Evolutionary conservation across 805 yeast genomes (phyloP).

Genomic region (Candida stauntonica): DNA sequence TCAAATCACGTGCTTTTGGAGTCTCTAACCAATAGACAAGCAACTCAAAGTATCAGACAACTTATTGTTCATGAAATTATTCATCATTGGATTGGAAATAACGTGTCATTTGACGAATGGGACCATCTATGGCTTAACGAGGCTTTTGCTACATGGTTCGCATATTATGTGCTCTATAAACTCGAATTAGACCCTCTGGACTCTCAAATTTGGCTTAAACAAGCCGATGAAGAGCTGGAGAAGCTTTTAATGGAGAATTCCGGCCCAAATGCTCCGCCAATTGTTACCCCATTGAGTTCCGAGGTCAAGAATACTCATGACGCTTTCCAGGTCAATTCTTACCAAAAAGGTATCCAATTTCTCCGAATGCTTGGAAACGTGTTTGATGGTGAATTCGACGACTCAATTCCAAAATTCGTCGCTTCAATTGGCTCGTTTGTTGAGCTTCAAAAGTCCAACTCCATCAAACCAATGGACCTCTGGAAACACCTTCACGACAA

Average conservation of each 20-base stretch:
- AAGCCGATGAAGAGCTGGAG: constrained; percentile 30
- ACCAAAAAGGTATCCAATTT: constrained; percentile 57
- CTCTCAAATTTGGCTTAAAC: constrained; percentile 31
- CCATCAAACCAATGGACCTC: constrained; percentile 46
- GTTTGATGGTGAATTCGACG: constrained; percentile 32
- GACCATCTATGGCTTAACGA: constrained; percentile 71
- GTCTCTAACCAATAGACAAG: constrained; percentile 24
- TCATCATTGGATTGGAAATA: constrained; percentile 79
- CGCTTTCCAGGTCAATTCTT: constrained; percentile 47
- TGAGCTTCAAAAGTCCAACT: constrained; percentile 29
- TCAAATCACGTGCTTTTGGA: constrained; percentile 44
- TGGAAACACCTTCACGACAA: constrained; percentile 42
- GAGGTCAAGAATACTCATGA: constrained; percentile 38
- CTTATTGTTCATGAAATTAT: constrained; percentile 68
- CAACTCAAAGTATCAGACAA: constrained; percentile 41
- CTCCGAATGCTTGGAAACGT: constrained; percentile 48
- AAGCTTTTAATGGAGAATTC: constrained; percentile 35
- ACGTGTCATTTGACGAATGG: constrained; percentile 64
- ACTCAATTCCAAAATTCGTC: constrained; percentile 31
- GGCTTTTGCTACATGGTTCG: constrained; percentile 72
- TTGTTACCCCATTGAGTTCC: constrained; percentile 29
- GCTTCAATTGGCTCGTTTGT: constrained; percentile 37
- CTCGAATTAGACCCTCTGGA: constrained; percentile 26
- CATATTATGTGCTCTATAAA: constrained; percentile 41
- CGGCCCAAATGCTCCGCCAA: constrained; percentile 28